Base-by-base conservation (phyloP, 2,329 filamentous ascomycete species). In the Fusarium domesticum region DNA sequence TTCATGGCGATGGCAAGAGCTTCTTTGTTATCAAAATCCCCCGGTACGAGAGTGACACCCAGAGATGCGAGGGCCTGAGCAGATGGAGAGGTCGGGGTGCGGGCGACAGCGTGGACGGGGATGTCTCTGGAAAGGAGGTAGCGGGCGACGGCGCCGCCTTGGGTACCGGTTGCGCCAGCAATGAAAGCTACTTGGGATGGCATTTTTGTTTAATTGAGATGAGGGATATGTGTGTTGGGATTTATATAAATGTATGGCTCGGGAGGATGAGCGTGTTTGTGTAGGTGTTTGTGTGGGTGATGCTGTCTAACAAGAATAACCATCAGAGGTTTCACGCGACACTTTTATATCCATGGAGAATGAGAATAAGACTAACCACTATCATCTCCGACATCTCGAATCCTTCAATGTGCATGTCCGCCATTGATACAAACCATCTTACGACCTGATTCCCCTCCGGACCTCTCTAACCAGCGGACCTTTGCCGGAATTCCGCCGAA, bases 151-250 rank as follows among this genome's bases (percentile, higher is more conserved):
- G 66, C 60, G 4, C 61, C 61, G 36, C 71, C 71, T 47, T 71
- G 68, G 32, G 48, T 62, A 19, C 71, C 70, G 2, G 71, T 73
- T 6, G 66, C 67, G 39, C 62, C 65, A 43, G 58, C 60, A 45
- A 73, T 62, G 48, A 72, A 73, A 25, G 66, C 61, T 18, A 50
- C 62, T 8, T 45, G 42, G 48, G 62, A 47, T 41, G 63, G 33
- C 65, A 69, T 50, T 55, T 20, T 64, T 53, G 37, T 54, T 17
- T 35, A 14, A 16, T 45, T 8, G 28, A 7, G 25, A 23, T 18
- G 6, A 16, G 23, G 15, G 18, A 35, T 18, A 14, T 23, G 20
- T 3, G 15, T n/a, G 10, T 20, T 41, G 15, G 6, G 23, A 16
- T 18, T 16, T 18, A 31, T 34, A 16, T 17, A 28, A 12, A 16